phyloP scores from a whole-genome alignment of 495 filamentous ascomycete genomes.

The Pyrenopolyporus hunteri region DNA sequence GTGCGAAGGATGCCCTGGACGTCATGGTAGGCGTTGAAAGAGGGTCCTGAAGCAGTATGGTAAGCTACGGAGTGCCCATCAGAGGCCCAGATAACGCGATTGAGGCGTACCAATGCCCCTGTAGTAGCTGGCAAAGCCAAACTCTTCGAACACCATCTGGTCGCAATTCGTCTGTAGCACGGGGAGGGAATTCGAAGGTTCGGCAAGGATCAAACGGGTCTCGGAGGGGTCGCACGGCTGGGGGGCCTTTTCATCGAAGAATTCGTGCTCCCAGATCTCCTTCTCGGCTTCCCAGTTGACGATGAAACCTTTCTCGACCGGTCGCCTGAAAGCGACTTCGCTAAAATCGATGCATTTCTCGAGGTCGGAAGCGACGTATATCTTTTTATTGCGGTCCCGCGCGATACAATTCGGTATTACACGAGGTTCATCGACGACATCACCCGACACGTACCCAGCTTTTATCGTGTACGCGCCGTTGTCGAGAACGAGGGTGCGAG shows the following conservation, averaged over 20 bases:
- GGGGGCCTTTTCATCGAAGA: constrained; percentile 76
- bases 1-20: constrained; percentile 66
- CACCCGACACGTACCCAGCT: constrained; percentile 73
- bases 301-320: constrained; percentile 93
- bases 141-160: constrained; percentile 97
- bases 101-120: constrained; percentile 67
- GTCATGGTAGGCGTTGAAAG: constrained; percentile 86
- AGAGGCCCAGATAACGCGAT: background rate
- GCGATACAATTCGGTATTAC: constrained; percentile 88
- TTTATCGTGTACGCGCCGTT: constrained; percentile 96
- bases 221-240: constrained; percentile 76
- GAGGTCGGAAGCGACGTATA: constrained; percentile 82
- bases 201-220: constrained; percentile 81
- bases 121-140: constrained; percentile 88
- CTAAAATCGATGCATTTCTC: constrained; percentile 85
- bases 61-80: background rate
- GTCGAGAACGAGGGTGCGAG: constrained; percentile 84
- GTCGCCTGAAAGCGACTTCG: constrained; percentile 83
- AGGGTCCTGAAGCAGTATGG: constrained; percentile 47
- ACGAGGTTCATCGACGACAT: constrained; percentile 61
- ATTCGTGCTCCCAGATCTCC: constrained; percentile 93
- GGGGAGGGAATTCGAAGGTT: constrained; percentile 86
- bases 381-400: constrained; percentile 76
- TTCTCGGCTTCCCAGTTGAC: constrained; percentile 97
- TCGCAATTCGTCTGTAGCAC: constrained; percentile 86